Evolutionary conservation across 2,329 filamentous ascomycete species (phyloP).

Genomic region (Xylariales sp.): DNA sequence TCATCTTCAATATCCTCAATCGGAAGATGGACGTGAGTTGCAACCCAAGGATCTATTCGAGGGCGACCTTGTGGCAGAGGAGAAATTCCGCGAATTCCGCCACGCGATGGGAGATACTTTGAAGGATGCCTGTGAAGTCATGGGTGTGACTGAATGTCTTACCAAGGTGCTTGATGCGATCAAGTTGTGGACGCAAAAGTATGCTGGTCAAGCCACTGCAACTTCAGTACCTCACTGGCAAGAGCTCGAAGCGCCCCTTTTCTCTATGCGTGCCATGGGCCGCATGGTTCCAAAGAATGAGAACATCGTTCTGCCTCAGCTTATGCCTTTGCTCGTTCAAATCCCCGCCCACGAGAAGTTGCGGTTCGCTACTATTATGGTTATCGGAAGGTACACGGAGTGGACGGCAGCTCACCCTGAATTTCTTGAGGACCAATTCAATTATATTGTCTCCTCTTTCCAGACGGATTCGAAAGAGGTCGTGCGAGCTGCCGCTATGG

Average conservation of each 20-base stretch:
- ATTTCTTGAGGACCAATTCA: constrained; percentile 86
- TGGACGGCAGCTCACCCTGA: constrained; percentile 95
- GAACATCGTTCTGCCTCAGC: constrained; percentile 77
- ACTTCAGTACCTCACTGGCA: constrained; percentile 90
- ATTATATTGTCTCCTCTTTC: constrained; percentile 93
- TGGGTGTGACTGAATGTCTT: constrained; percentile 87
- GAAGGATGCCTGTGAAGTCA: constrained; percentile 94
- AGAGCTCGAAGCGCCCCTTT: constrained; percentile 88
- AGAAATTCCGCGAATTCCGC: constrained; percentile 94
- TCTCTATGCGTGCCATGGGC: constrained; percentile 92
- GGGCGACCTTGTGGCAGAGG: constrained; percentile 90
- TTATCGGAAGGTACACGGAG: constrained; percentile 91
- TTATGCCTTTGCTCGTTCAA: constrained; percentile 90
- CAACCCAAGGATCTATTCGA: constrained; percentile 73
- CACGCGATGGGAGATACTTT: constrained; percentile 97
- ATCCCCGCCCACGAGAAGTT: constrained; percentile 96
- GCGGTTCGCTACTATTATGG: constrained; percentile 98
- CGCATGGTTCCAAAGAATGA: constrained; percentile 93
- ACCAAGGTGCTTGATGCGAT: constrained; percentile 84
- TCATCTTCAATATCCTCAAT: constrained; percentile 81
- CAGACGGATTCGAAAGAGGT: constrained; percentile 86
- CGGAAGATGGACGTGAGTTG: constrained; percentile 66
- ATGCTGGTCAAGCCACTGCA: constrained; percentile 69
- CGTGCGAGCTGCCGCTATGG: constrained; percentile 82
- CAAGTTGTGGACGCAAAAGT: constrained; percentile 80